phyloP scores from a whole-genome alignment of 176 grass and related monocot species.

The Melocanna baccifera region DNA sequence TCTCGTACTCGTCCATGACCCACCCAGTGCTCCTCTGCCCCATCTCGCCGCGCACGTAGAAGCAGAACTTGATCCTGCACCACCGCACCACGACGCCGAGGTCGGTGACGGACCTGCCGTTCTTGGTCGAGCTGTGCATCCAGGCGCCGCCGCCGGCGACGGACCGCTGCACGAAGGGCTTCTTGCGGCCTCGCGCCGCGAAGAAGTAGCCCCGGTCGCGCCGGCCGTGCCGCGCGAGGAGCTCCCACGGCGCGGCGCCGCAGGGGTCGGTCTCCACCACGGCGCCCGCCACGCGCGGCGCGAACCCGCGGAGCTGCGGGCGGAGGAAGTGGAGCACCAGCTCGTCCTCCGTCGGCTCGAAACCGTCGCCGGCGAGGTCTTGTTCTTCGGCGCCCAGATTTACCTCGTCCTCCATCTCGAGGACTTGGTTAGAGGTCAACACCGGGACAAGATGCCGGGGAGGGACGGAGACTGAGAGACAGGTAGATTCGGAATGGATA shows the following conservation, averaged over 20 bases:
- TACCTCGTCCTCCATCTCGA: not conserved
- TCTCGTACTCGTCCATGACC: slow-evolving; percentile 47
- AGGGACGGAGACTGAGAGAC: not conserved
- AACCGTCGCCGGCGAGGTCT: not conserved
- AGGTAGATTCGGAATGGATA: not conserved
- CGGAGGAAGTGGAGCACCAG: slow-evolving; percentile 47
- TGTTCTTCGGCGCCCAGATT: not conserved
- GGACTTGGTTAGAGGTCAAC: not conserved
- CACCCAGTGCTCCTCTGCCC: slow-evolving; percentile 34
- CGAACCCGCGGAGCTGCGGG: slow-evolving; percentile 33
- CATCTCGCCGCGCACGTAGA: slow-evolving; percentile 3
- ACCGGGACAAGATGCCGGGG: not conserved
- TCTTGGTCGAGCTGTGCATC: slow-evolving; percentile 9
- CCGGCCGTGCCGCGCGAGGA: slow-evolving; percentile 24
- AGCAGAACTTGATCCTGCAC: slow-evolving; percentile 16
- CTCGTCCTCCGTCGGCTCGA: slow-evolving; percentile 46
- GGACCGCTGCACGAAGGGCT: not conserved
- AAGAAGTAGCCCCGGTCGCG: slow-evolving; percentile 36
- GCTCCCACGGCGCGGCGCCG: slow-evolving; percentile 40
- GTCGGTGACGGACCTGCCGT: not conserved
- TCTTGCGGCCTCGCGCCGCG: not conserved
- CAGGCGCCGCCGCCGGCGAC: slow-evolving; percentile 10
- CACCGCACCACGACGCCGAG: slow-evolving; percentile 43
- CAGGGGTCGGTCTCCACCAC: slow-evolving; percentile 41
- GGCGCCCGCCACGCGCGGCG: slow-evolving; percentile 34